Conservation (phyloP, 2,329 filamentous ascomycete genomes). For the Fonsecaea erecta region DNA sequence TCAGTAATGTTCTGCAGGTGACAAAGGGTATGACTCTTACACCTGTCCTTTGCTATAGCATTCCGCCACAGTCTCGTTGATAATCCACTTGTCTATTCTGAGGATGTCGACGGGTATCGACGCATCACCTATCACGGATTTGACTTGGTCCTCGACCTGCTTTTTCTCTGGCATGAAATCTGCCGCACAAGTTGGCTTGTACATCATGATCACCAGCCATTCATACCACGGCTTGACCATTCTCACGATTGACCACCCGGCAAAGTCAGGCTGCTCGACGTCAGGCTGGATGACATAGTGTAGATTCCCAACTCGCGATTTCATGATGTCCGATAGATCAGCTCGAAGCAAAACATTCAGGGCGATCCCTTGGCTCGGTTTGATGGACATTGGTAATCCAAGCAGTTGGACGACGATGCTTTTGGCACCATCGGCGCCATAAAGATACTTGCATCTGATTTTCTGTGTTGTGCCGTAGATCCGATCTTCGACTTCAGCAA, state of each 20-base stretch:
- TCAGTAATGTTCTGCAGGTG: conserved; percentile 4
- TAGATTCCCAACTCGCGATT: conserved; percentile 60
- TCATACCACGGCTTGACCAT: conserved; percentile 69
- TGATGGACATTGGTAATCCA: conserved; percentile 51
- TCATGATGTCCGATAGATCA: conserved; percentile 57
- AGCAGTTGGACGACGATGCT: conserved; percentile 54
- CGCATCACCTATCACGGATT: conserved; percentile 61
- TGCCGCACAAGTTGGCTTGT: conserved; percentile 51
- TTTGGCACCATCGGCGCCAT: conserved; percentile 63
- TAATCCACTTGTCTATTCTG: conserved; percentile 60
- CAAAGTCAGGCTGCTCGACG: conserved; percentile 48
- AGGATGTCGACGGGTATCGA: conserved; percentile 56
- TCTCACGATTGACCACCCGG: conserved; percentile 56
- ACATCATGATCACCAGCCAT: conserved; percentile 62
- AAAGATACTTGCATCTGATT: conserved; percentile 57
- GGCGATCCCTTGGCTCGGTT: conserved; percentile 52
- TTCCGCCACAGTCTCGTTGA: conserved; percentile 65
- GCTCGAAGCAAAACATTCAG: conserved; percentile 56
- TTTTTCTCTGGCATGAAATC: conserved; percentile 56
- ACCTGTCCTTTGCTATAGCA: conserved; percentile 59
- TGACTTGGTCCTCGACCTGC: conserved; percentile 53
- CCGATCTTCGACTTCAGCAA: conserved; percentile 44
- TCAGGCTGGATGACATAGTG: conserved; percentile 65
- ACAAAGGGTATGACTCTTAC: conserved; percentile 4
- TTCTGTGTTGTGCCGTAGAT: conserved; percentile 44